Conservation (phyloP, 768 basidiomycete species). For the Fomitopsis pulvina region DNA sequence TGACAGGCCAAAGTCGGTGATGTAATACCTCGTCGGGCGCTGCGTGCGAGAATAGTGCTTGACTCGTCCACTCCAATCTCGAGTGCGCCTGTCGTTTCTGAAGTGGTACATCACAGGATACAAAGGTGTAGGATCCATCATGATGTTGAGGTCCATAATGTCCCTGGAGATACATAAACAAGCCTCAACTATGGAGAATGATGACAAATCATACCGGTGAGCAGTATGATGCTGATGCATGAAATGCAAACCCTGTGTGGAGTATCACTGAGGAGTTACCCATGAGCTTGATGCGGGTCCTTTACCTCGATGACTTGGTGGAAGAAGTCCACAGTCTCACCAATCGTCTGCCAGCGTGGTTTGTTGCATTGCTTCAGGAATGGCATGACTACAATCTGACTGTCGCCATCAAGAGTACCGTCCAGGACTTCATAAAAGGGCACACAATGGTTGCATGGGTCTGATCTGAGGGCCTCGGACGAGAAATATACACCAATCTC, state of each 20-base stretch:
- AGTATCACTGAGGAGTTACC: slow-evolving; percentile 16
- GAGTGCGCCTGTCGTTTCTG: not conserved
- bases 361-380: slow-evolving; percentile 20
- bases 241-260: slow-evolving; percentile 27
- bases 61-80: slow-evolving; percentile 4
- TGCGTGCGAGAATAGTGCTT: slow-evolving; percentile 14
- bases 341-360: slow-evolving; percentile 28
- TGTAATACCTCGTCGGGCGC: slow-evolving; percentile 21
- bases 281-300: slow-evolving; percentile 23
- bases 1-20: slow-evolving; percentile 20
- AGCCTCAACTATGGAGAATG: slow-evolving; percentile 3
- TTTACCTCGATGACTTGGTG: slow-evolving; percentile 28
- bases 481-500: slow-evolving; percentile 21
- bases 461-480: slow-evolving; percentile 11
- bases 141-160: slow-evolving; percentile 8
- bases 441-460: slow-evolving; percentile 23
- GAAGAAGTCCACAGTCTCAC: slow-evolving; percentile 29
- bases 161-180: not conserved
- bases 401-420: slow-evolving; percentile 5
- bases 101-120: slow-evolving; percentile 16
- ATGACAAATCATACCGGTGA: slow-evolving; percentile 23
- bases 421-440: slow-evolving; percentile 18
- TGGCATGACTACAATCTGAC: slow-evolving; percentile 28
- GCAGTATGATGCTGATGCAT: slow-evolving; percentile 32
- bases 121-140: slow-evolving; percentile 14